Evolutionary conservation across 371 early-diverging fungal genomes (phyloP).

Genomic region (Syncephalastrum racemosum): DNA sequence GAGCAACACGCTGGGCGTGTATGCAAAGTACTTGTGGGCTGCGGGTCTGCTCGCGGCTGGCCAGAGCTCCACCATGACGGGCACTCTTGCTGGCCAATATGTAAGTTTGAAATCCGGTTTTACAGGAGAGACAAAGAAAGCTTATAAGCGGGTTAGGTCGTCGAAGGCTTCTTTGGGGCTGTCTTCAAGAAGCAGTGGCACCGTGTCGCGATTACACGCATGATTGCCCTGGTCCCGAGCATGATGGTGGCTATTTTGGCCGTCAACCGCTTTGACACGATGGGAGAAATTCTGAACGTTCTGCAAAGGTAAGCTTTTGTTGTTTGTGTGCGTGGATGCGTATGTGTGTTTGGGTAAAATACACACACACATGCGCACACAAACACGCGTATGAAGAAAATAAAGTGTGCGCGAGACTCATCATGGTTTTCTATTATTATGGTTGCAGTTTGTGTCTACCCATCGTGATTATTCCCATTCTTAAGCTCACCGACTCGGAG

Average conservation of each 20-base stretch:
- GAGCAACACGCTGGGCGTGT: conserved; percentile 53
- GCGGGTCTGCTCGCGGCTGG: conserved; percentile 71
- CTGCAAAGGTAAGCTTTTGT: conserved; percentile 42
- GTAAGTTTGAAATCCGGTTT: conserved; percentile 36
- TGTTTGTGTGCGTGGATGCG: neutral
- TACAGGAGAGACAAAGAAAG: neutral
- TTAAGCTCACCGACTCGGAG: conserved; percentile 53
- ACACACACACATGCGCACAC: neutral
- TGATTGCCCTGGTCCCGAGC: conserved; percentile 67
- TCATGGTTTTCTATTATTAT: neutral
- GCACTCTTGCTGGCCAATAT: conserved; percentile 75
- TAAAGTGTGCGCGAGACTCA: too few relatives aligned
- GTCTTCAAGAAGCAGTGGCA: conserved; percentile 69
- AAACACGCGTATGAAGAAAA: neutral
- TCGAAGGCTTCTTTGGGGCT: conserved; percentile 67
- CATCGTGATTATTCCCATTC: conserved; percentile 68
- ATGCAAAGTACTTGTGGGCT: conserved; percentile 66
- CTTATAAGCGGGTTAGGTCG: neutral
- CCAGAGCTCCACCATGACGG: conserved; percentile 76
- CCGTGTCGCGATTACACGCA: conserved; percentile 62
- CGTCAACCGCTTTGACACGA: conserved; percentile 59
- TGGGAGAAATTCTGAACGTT: conserved; percentile 70
- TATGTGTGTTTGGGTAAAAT: neutral
- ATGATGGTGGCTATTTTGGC: conserved; percentile 66
- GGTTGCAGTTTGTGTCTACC: conserved; percentile 63